phyloP scores from a whole-genome alignment of 768 basidiomycete genomes.

The Suillus discolor region DNA sequence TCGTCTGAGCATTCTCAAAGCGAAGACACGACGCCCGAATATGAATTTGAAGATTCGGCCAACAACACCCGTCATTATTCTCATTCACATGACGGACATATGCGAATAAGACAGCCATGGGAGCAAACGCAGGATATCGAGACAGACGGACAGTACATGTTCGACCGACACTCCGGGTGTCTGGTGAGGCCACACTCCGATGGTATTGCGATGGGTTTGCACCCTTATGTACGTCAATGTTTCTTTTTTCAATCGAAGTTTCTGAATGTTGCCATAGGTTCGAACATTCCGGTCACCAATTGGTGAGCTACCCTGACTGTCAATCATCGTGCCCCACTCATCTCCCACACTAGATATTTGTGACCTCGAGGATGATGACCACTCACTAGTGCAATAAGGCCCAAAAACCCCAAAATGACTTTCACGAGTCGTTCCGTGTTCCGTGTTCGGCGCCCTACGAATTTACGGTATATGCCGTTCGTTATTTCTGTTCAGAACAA shows the following conservation, averaged over 20 bases:
- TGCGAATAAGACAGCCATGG: conserved; percentile 27
- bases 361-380: conserved; percentile 29
- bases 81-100: conserved; percentile 25
- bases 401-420: neutral
- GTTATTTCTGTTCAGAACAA: conserved; percentile 1
- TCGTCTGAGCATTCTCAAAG: conserved; percentile 25
- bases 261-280: conserved; percentile 25
- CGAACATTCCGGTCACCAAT: conserved; percentile 34
- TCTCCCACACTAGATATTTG: conserved; percentile 26
- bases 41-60: conserved; percentile 38
- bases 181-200: conserved; percentile 34
- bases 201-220: conserved; percentile 24
- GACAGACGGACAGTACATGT: conserved; percentile 17
- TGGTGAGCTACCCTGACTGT: conserved; percentile 20
- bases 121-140: conserved; percentile 16
- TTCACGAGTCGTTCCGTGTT: too few relatives aligned
- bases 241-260: neutral
- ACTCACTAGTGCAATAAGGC: conserved; percentile 22
- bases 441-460: neutral
- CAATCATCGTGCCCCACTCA: neutral
- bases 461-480: conserved; percentile 1
- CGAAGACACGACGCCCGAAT: conserved; percentile 40
- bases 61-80: conserved; percentile 17
- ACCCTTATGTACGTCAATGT: conserved; percentile 32
- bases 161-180: conserved; percentile 29